Base-by-base conservation (phyloP, 345 rosid genomes). In the Linum trigynum region DNA sequence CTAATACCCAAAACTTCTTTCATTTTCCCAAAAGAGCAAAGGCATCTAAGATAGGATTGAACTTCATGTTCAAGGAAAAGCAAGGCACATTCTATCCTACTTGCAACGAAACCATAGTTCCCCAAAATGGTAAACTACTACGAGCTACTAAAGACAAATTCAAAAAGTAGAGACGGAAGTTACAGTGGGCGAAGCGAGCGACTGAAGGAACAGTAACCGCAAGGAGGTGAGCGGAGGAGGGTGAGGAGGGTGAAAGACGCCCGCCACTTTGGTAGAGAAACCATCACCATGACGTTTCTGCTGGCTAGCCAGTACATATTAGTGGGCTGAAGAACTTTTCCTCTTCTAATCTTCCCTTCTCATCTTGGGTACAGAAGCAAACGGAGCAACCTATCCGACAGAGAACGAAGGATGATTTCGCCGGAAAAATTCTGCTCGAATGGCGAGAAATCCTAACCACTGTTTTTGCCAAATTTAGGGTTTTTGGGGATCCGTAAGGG, bases 301-400 rank as follows among this genome's bases (percentile, higher is more conserved):
- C 80, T 79, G 10, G 91, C 85, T 15, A 87, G 63, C 94, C 91
- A 73, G 78, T 78, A 84, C 96, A 92, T 91, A 74, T 42, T 75
- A 68, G 17, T 5, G 23, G 36, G 10, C 23, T 0, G 11, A 17
- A 62, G 48, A 6, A 3, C 3, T 36, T 35, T 59, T 66, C 39
- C 10, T 23, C 9, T 35, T 35, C 53, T 41, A 4, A 4, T 8
- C 45, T 41, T 41, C 45, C 5, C 45, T 8, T 4, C 45, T 41
- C 45, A 8, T 41, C 45, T 41, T 41, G 45, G 45, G 45, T 41
- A 41, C 45, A 23, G 32, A 23, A 23, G 32, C 32, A 23, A 23
- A 23, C 32, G 32, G 32, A 23, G 38, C 17, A 38, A 14, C 32
- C 15, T n/a, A 35, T 16, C 1, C 0, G 23, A 36, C 15, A 17